Conservation (phyloP, 805 yeast genomes). For the Suhomyces pyralidae region DNA sequence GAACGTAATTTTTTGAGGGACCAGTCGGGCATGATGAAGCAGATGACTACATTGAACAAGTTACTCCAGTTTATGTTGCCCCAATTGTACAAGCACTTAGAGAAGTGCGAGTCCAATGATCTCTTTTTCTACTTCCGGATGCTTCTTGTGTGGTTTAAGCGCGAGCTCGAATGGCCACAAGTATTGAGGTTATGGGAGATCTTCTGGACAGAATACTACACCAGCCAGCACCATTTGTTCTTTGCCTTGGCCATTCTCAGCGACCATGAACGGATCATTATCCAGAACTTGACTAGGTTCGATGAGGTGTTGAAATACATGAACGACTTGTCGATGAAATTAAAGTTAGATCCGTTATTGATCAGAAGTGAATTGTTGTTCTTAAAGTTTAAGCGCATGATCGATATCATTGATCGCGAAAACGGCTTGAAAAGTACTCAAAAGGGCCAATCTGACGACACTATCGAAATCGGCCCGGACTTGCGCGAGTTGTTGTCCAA, state of each 20-base stretch:
- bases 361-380: constrained; percentile 84
- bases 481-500: constrained; percentile 59
- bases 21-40: constrained; percentile 89
- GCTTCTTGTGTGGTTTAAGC: constrained; percentile 92
- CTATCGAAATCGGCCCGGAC: constrained; percentile 46
- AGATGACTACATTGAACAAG: constrained; percentile 79
- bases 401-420: constrained; percentile 70
- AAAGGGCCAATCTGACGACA: background rate
- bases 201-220: constrained; percentile 81
- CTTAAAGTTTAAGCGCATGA: constrained; percentile 73
- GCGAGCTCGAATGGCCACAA: constrained; percentile 81
- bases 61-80: constrained; percentile 91
- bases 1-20: constrained; percentile 90
- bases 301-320: constrained; percentile 91
- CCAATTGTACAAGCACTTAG: constrained; percentile 73
- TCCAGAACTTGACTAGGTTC: constrained; percentile 69
- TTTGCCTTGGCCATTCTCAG: constrained; percentile 87
- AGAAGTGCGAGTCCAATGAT: constrained; percentile 83
- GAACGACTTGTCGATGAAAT: constrained; percentile 79
- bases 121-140: constrained; percentile 92
- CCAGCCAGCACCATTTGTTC: constrained; percentile 85
- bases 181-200: constrained; percentile 87
- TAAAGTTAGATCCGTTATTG: constrained; percentile 72
- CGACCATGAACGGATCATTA: constrained; percentile 75
- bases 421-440: constrained; percentile 16